phyloP scores from a whole-genome alignment of 2,329 filamentous ascomycete genomes.

The Microascus cirrosus region DNA sequence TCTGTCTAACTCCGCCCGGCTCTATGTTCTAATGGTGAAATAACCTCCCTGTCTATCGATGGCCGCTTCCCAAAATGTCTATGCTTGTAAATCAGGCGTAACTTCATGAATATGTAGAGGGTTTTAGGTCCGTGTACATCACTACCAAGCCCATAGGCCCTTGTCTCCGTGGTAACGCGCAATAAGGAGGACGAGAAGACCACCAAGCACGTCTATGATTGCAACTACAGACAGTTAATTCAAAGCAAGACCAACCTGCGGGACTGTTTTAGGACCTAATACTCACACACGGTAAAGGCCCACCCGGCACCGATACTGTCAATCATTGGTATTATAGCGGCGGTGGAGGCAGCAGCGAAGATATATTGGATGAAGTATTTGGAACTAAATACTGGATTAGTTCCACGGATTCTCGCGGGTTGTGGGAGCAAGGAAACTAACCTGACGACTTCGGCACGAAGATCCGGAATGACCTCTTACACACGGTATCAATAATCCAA shows the following conservation, averaged over 20 bases:
- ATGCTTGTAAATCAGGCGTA: too few species aligned
- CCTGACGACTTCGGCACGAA: constrained; percentile 59
- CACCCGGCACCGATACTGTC: constrained; percentile 67
- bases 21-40: too few species aligned
- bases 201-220: not conserved
- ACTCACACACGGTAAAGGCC: constrained; percentile 56
- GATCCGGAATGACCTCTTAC: constrained; percentile 39
- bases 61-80: too few species aligned
- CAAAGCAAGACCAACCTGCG: not conserved
- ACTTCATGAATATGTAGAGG: too few species aligned
- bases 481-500: constrained; percentile 67
- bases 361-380: constrained; percentile 73
- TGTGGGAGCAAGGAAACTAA: not conserved
- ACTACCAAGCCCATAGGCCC: not conserved
- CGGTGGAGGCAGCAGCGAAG: constrained; percentile 60
- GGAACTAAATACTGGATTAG: constrained; percentile 22
- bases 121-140: not conserved
- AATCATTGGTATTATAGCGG: constrained; percentile 63
- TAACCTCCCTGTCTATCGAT: too few species aligned
- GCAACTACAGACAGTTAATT: not conserved
- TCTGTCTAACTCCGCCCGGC: too few species aligned
- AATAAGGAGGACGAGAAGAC: not conserved
- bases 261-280: not conserved
- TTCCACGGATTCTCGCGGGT: not conserved
- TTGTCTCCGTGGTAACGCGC: not conserved